Evolutionary conservation across 169 alveolate genomes (phyloP).

Genomic region (Eimeria acervulina): DNA sequence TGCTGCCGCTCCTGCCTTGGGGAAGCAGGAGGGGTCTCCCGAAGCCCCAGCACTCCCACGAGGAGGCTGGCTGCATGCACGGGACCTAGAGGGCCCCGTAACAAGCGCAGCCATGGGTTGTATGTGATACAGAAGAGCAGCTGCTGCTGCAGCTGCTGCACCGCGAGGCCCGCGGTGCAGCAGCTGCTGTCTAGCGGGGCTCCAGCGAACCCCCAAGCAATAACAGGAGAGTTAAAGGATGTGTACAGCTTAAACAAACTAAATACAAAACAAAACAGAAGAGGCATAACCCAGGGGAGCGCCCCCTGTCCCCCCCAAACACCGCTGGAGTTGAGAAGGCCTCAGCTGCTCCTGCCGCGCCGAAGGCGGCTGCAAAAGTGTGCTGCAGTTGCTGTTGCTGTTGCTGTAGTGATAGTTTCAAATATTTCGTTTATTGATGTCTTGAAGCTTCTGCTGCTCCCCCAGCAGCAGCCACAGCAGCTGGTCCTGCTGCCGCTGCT

Average conservation of each 20-base stretch:
- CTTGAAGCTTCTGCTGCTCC: constrained; percentile 49
- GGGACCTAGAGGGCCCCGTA: constrained; percentile 12
- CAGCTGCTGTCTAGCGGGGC: constrained; percentile 10
- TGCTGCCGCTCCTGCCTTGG: neutral
- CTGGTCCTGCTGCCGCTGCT: constrained; percentile 54
- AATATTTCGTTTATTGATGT: constrained; percentile 19
- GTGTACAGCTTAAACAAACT: neutral
- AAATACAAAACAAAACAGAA: neutral
- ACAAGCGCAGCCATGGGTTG: constrained; percentile 25
- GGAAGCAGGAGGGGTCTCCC: neutral
- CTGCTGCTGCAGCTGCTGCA: constrained; percentile 39
- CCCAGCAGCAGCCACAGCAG: constrained; percentile 54
- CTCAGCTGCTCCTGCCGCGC: constrained; percentile 61
- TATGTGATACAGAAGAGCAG: neutral
- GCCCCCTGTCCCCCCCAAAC: constrained; percentile 19
- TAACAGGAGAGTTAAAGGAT: neutral
- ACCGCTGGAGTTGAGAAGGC: constrained; percentile 17
- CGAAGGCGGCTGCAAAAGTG: constrained; percentile 11
- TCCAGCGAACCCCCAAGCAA: neutral
- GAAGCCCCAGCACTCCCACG: neutral
- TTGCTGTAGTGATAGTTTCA: neutral
- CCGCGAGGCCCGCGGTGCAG: neutral
- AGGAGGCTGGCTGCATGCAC: constrained; percentile 2
- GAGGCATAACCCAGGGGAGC: neutral
- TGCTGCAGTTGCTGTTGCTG: constrained; percentile 21